These are phyloP conservation scores for Monotropa hypopitys DNA, from an alignment of 179 eudicot species.

Conservation along the genomic window DNA sequence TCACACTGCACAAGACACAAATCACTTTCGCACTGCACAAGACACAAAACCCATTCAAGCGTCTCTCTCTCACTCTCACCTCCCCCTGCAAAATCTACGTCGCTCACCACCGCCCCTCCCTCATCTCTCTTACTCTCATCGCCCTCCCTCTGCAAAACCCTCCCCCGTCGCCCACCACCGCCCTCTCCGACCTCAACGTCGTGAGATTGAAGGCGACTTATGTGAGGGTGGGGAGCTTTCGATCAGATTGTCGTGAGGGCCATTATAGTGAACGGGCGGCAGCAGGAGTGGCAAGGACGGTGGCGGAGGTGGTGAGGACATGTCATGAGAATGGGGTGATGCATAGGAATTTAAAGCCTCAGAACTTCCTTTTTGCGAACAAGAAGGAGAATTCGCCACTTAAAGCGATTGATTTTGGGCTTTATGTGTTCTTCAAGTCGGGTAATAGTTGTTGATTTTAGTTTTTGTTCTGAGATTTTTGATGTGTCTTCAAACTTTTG, in stretches of 20 bases:
- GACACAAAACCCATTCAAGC: too few relatives aligned
- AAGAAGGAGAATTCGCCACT: slow-evolving; percentile 61
- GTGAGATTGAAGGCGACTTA: slow-evolving; percentile 60
- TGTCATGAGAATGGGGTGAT: slow-evolving; percentile 73
- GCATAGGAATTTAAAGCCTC: slow-evolving; percentile 85
- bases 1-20: too few relatives aligned
- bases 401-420: slow-evolving; percentile 73
- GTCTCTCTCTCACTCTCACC: too few relatives aligned
- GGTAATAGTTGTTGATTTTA: slow-evolving; percentile 24
- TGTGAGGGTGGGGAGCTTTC: slow-evolving; percentile 78
- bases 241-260: slow-evolving; percentile 72
- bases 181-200: slow-evolving; percentile 52
- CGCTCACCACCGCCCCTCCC: too few relatives aligned
- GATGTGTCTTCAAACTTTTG: too few relatives aligned
- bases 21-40: too few relatives aligned
- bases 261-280: slow-evolving; percentile 85
- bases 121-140: too few relatives aligned
- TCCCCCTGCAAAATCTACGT: too few relatives aligned
- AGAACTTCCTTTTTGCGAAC: slow-evolving; percentile 66
- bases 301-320: slow-evolving; percentile 64
- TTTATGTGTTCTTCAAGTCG: slow-evolving; percentile 64
- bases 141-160: too few relatives aligned
- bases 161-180: too few relatives aligned
- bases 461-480: too few relatives aligned
- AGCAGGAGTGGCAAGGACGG: slow-evolving; percentile 47